Evolutionary conservation across 2,329 filamentous ascomycete genomes (phyloP).

Genomic region (Cladosporium halotolerans): DNA sequence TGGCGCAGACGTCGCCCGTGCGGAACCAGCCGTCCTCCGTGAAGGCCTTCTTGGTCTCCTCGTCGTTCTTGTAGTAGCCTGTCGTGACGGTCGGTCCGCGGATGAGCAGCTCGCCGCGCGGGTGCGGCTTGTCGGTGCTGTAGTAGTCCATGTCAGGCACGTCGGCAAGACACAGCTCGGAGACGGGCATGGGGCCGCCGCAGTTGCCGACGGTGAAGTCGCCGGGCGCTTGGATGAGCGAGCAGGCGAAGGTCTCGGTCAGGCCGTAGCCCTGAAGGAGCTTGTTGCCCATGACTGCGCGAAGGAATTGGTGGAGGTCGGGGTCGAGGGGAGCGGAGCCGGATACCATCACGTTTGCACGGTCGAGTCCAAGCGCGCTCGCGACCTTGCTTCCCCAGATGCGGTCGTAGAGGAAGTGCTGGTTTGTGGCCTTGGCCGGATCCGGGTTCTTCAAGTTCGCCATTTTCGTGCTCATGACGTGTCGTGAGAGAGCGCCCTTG

Average conservation of each 20-base stretch:
- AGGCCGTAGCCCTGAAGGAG: slow-evolving; percentile 88
- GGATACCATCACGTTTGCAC: slow-evolving; percentile 66
- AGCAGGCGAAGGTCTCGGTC: slow-evolving; percentile 84
- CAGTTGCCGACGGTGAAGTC: slow-evolving; percentile 79
- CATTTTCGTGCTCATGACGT: slow-evolving; percentile 73
- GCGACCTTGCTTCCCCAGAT: slow-evolving; percentile 88
- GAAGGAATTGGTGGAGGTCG: slow-evolving; percentile 79
- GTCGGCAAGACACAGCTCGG: slow-evolving; percentile 75
- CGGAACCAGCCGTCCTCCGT: slow-evolving; percentile 94
- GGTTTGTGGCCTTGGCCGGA: slow-evolving; percentile 68
- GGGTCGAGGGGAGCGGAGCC: slow-evolving; percentile 90
- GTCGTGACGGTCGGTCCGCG: slow-evolving; percentile 74
- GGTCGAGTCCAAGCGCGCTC: slow-evolving; percentile 74
- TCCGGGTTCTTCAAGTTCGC: slow-evolving; percentile 62
- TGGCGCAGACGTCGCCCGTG: slow-evolving; percentile 81
- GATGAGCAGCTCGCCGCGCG: slow-evolving; percentile 82
- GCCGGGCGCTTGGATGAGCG: slow-evolving; percentile 59
- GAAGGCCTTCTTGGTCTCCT: slow-evolving; percentile 76
- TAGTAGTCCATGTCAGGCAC: slow-evolving; percentile 93
- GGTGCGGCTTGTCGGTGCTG: slow-evolving; percentile 77
- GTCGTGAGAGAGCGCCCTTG: slow-evolving; percentile 72
- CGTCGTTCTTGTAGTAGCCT: slow-evolving; percentile 85
- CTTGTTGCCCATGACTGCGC: slow-evolving; percentile 70
- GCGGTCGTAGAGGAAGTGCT: slow-evolving; percentile 70
- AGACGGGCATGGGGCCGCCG: slow-evolving; percentile 60